A percentile compares a stretch with the other conserved stretches of the same genome.
Evolutionary conservation across 2,329 filamentous ascomycete genomes (phyloP).

Genomic region (Pyrenophora teres): DNA sequence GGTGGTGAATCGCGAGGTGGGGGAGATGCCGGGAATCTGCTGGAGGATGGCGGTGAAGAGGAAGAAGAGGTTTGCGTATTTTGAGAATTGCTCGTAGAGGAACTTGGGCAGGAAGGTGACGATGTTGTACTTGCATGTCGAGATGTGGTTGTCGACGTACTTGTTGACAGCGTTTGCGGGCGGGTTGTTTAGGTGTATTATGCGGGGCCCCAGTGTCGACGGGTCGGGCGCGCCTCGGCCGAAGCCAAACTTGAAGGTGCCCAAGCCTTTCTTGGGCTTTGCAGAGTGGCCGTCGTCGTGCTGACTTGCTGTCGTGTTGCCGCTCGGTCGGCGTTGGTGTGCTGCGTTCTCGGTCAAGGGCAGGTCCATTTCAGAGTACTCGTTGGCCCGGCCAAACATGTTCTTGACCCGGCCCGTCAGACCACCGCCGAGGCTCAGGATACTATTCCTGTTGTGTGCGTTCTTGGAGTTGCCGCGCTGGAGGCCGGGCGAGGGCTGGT

Average conservation of each 20-base stretch:
- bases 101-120: conserved; percentile 96
- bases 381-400: conserved; percentile 80
- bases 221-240: conserved; percentile 84
- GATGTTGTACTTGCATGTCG: conserved; percentile 95
- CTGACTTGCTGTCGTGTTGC: conserved; percentile 51
- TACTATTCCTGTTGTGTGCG: conserved; percentile 78
- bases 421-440: conserved; percentile 83
- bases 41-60: conserved; percentile 93
- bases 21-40: conserved; percentile 92
- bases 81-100: conserved; percentile 96
- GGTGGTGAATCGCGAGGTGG: conserved; percentile 94
- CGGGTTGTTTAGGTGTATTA: conserved; percentile 96
- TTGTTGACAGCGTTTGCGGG: conserved; percentile 88
- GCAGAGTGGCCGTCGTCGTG: conserved; percentile 36
- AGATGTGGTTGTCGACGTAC: conserved; percentile 95
- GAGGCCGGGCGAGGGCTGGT: conserved; percentile 57
- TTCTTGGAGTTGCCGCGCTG: conserved; percentile 59
- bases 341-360: conserved; percentile 81
- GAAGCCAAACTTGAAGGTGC: conserved; percentile 91
- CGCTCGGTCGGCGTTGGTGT: conserved; percentile 48
- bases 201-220: conserved; percentile 84
- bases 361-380: conserved; percentile 98
- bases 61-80: conserved; percentile 99
- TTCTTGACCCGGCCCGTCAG: conserved; percentile 86
- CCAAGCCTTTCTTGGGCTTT: conserved; percentile 48